These are phyloP conservation scores for Tricholomella constricta DNA, from an alignment of 768 basidiomycete genomes.

Conservation along the genomic window DNA sequence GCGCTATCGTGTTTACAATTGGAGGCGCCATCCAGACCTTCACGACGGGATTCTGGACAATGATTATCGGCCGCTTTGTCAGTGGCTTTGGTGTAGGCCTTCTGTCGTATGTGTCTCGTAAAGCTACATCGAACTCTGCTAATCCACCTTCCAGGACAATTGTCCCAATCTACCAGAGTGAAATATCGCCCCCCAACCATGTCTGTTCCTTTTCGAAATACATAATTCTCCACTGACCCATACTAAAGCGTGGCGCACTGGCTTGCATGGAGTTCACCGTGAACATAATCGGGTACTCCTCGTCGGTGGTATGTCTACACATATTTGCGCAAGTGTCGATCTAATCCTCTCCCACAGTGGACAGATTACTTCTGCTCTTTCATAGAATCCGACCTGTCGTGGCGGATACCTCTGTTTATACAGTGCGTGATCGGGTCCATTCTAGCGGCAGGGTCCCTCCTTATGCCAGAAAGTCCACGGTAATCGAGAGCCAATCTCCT, in stretches of 20 bases:
- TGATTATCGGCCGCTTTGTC: slow-evolving; percentile 65
- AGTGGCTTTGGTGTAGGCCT: slow-evolving; percentile 76
- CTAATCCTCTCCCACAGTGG: slow-evolving; percentile 60
- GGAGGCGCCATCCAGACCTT: slow-evolving; percentile 78
- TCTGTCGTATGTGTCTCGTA: slow-evolving; percentile 54
- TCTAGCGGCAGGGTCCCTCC: slow-evolving; percentile 74
- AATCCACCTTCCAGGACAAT: slow-evolving; percentile 66
- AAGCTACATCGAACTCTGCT: neutral
- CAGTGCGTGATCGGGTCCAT: slow-evolving; percentile 87
- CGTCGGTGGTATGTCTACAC: slow-evolving; percentile 70
- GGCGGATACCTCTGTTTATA: slow-evolving; percentile 87
- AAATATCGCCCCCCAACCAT: slow-evolving; percentile 92
- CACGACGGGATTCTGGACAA: slow-evolving; percentile 38
- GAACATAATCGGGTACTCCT: slow-evolving; percentile 89
- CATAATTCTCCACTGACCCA: neutral
- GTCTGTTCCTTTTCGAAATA: slow-evolving; percentile 48
- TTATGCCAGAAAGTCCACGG: slow-evolving; percentile 92
- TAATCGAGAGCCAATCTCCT: slow-evolving; percentile 28
- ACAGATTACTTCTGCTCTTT: slow-evolving; percentile 93
- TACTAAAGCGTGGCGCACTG: slow-evolving; percentile 74
- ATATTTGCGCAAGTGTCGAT: neutral
- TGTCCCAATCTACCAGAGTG: slow-evolving; percentile 93
- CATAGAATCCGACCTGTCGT: slow-evolving; percentile 82
- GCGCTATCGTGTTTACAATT: slow-evolving; percentile 72
- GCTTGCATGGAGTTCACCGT: slow-evolving; percentile 97